Evolutionary conservation across 1,139 yeast species (phyloP), one percentile per base, ranked within the genome.

Genomic region (Schwanniomyces etchellsii): DNA sequence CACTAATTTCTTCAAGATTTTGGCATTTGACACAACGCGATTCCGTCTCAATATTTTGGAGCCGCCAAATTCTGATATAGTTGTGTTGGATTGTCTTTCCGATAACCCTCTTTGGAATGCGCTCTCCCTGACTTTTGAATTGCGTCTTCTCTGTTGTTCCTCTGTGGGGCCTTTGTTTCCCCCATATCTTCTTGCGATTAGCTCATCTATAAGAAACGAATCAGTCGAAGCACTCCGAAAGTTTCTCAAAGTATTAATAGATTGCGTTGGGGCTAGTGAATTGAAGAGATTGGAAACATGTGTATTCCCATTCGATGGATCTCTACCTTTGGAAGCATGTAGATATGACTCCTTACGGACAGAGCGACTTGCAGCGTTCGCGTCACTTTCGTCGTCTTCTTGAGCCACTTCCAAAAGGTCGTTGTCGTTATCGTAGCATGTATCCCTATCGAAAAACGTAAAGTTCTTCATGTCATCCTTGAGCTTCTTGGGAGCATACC

Each of bases 181-280:
- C 0, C 60, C 60, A 32, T 56, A 57, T 32, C 51, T 50, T 27
- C 48, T 48, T 21, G 47, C 42, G 27, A 55, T 38, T 11, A 56
- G 36, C 33, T 57, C 64, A 36, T 57, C 62, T 28, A 59, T 57
- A 32, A 59, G 55, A 9, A 56, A 35, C 5, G 64, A 57, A 35
- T 60, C 66, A 2, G 62, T 60, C 4, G 65, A 59, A 9, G 63
- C 63, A 26, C 60, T 53, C 28, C 60, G 48, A 33, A 56, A 44
- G 32, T 57, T 55, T 2, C 55, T 48, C 12, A 60, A 36, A 1
- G 66, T 60, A 13, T 57, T 47, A 4, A 57, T 51, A 2, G 64
- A 58, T 28, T 53, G 57, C 5, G 35, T 36, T 5, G 44, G 43
- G 10, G 30, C 34, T 24, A 40, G 29, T 18, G 29, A 27, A 28